Evolutionary conservation across 768 basidiomycete species (phyloP).

Genomic region (Cystofilobasidium capitatum): DNA sequence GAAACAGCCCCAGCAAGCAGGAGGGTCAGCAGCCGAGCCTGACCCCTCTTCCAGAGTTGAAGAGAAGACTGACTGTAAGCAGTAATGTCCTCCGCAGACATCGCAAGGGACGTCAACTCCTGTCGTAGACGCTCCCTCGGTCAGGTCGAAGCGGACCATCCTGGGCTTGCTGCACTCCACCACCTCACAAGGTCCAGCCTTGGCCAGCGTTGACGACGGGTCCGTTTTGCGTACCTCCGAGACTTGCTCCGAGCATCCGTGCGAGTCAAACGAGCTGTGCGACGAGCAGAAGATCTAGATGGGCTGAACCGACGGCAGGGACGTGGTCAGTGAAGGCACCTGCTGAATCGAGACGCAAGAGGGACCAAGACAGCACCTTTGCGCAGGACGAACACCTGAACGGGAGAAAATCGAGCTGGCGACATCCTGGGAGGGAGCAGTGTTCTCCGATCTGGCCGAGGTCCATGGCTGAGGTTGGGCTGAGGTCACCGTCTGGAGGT

Average conservation of each 20-base stretch:
- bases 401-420: slow-evolving; percentile 1
- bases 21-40: too few relatives aligned
- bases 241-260: neutral
- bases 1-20: neutral
- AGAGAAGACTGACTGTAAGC: neutral
- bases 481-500: too few relatives aligned
- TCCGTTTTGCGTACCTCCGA: too few relatives aligned
- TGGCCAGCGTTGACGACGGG: neutral
- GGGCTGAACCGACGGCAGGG: neutral
- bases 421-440: slow-evolving; percentile 9
- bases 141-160: neutral
- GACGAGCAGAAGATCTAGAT: slow-evolving; percentile 9
- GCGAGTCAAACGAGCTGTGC: slow-evolving; percentile 1
- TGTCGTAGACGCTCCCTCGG: neutral
- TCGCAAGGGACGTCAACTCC: slow-evolving; percentile 8
- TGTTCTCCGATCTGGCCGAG: slow-evolving; percentile 11
- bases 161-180: neutral
- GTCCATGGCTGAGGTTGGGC: too few relatives aligned
- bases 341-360: neutral
- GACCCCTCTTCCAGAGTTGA: too few relatives aligned
- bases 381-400: neutral
- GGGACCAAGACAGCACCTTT: neutral
- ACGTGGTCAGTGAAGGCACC: neutral
- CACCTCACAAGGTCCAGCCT: slow-evolving; percentile 2
- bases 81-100: neutral